Conservation (phyloP, 306 rosid genomes). For the Comarum palustre region DNA sequence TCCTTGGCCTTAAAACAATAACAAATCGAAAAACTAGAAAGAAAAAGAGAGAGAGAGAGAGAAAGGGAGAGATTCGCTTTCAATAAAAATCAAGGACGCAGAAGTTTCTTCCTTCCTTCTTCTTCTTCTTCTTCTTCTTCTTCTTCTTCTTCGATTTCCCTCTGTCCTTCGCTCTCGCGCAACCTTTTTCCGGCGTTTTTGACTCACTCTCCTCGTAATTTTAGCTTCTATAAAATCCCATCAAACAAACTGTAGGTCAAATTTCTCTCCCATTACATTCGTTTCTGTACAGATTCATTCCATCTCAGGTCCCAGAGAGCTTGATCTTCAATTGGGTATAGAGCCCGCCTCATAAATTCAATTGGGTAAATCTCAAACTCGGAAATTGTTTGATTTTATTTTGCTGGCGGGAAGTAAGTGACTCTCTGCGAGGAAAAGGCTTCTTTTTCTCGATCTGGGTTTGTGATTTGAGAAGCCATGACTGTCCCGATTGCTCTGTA, state of each 20-base stretch:
- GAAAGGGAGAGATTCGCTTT: constrained; percentile 1
- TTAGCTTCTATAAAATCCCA: not conserved
- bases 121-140: not conserved
- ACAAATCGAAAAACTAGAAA: not conserved
- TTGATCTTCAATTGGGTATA: not conserved
- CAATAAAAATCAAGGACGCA: constrained; percentile 20
- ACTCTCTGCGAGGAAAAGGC: not conserved
- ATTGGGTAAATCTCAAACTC: constrained; percentile 1
- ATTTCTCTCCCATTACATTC: not conserved
- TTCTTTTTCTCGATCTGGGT: not conserved
- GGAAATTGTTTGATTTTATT: not conserved
- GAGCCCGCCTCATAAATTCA: not conserved
- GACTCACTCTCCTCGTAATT: constrained; percentile 35
- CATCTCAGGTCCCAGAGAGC: too few species aligned
- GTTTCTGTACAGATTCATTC: not conserved
- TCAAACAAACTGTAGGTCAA: not conserved
- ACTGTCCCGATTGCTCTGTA: constrained; percentile 80
- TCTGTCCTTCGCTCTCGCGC: constrained; percentile 35
- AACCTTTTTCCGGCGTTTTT: constrained; percentile 34
- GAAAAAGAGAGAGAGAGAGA: not conserved
- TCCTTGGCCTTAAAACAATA: constrained; percentile 17
- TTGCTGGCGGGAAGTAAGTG: not conserved
- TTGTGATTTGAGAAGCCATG: constrained; percentile 39
- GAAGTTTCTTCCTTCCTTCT: not conserved
- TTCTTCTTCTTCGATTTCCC: constrained; percentile 14